phyloP scores from a whole-genome alignment of 805 yeast species.

The Barnettozyma pratensis region DNA sequence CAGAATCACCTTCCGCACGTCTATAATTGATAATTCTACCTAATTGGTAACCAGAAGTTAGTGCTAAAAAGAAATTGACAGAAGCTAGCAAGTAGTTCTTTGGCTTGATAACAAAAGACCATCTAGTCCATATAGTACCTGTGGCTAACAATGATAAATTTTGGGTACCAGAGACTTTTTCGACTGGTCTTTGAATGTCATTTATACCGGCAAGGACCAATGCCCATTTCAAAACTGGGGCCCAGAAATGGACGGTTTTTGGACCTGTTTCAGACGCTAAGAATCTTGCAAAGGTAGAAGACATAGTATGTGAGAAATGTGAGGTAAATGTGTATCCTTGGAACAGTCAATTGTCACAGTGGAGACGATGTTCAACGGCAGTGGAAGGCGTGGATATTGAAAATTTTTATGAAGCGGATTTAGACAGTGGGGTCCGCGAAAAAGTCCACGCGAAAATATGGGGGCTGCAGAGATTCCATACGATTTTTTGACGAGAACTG shows the following conservation, averaged over 20 bases:
- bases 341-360: neutral
- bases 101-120: slow-evolving; percentile 93
- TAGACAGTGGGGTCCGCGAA: neutral
- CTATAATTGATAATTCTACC: slow-evolving; percentile 68
- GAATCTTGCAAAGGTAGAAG: slow-evolving; percentile 63
- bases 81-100: slow-evolving; percentile 83
- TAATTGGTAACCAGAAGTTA: slow-evolving; percentile 85
- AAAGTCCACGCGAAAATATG: neutral
- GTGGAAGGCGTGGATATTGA: neutral
- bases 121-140: slow-evolving; percentile 95
- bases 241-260: slow-evolving; percentile 95
- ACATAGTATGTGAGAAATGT: slow-evolving; percentile 6
- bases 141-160: slow-evolving; percentile 71
- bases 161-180: slow-evolving; percentile 84
- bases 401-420: neutral
- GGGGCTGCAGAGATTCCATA: neutral
- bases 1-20: slow-evolving; percentile 54
- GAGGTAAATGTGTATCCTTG: too few species aligned
- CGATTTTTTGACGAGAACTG: neutral
- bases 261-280: slow-evolving; percentile 92
- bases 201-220: slow-evolving; percentile 87
- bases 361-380: neutral
- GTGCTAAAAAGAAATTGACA: slow-evolving; percentile 88
- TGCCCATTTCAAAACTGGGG: slow-evolving; percentile 51
- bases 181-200: slow-evolving; percentile 88